A percentile compares a stretch with the other conserved stretches of the same genome.
phyloP scores from a whole-genome alignment of 2,329 filamentous ascomycete species.

The Cladorrhinum sp. region DNA sequence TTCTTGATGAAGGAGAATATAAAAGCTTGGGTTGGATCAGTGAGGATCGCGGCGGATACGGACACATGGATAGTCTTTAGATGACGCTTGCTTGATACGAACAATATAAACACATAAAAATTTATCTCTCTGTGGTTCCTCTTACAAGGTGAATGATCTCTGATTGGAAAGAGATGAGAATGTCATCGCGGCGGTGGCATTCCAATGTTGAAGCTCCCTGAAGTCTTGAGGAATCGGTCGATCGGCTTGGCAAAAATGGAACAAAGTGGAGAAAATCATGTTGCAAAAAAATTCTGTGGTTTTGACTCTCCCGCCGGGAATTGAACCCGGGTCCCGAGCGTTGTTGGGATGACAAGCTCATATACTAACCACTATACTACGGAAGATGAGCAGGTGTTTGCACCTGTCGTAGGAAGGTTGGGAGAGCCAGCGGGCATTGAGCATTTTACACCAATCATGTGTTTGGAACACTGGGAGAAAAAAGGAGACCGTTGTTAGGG shows the following conservation, averaged over 20 bases:
- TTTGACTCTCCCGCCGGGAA: slow-evolving; percentile 14
- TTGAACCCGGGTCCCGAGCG: slow-evolving; percentile 16
- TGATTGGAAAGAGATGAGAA: too few species aligned
- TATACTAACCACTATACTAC: slow-evolving; percentile 17
- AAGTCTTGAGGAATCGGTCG: too few species aligned
- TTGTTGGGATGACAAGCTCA: slow-evolving; percentile 14
- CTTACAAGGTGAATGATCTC: background rate
- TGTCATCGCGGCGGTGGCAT: too few species aligned
- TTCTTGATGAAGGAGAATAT: background rate
- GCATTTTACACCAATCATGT: background rate
- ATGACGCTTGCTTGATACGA: background rate
- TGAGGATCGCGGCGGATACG: slow-evolving; percentile 1
- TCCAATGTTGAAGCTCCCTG: too few species aligned
- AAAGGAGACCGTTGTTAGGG: too few species aligned
- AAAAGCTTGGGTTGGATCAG: background rate
- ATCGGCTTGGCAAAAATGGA: background rate
- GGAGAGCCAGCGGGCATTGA: background rate
- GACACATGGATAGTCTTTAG: background rate
- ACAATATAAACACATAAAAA: slow-evolving; percentile 4
- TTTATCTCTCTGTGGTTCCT: background rate
- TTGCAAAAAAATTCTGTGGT: background rate
- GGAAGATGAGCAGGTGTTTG: slow-evolving; percentile 11
- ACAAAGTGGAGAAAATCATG: background rate
- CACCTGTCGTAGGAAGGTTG: slow-evolving; percentile 9
- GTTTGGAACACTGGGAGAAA: too few species aligned